A percentile compares a stretch with the other conserved stretches of the same genome.
These are phyloP conservation scores for Flaveria robusta DNA, from an alignment of 129 eudicot species.

Conservation along the genomic window DNA sequence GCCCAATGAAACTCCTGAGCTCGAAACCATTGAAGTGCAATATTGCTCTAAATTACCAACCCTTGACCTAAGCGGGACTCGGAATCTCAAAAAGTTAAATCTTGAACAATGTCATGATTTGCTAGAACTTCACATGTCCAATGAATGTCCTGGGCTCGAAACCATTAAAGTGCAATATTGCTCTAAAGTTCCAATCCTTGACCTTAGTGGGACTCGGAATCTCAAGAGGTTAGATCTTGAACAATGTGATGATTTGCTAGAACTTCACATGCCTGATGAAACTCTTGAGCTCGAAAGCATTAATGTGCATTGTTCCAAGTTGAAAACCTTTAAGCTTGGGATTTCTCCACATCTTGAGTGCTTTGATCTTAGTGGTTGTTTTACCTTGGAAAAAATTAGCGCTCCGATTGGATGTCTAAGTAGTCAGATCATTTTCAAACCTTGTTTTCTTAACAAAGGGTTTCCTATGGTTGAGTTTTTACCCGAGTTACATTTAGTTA, in stretches of 20 bases:
- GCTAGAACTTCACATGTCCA: no score
- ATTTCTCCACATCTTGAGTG: conserved; percentile 4
- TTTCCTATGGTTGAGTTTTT: background rate
- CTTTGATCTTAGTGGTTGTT: background rate
- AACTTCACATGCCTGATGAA: no score
- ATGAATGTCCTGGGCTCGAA: no score
- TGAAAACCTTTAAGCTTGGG: background rate
- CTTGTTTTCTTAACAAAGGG: background rate
- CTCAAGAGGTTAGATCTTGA: no score
- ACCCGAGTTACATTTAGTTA: background rate
- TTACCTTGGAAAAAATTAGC: background rate
- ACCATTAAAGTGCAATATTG: no score
- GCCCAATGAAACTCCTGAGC: background rate
- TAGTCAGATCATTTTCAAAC: background rate
- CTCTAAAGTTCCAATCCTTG: no score
- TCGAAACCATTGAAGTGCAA: background rate
- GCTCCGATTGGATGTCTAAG: background rate
- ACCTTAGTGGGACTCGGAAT: no score
- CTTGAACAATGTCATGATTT: no score
- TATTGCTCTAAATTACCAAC: background rate
- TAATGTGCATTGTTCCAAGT: no score
- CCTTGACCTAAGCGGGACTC: background rate
- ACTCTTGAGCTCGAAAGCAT: no score
- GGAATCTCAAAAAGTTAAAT: no score
- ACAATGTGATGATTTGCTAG: no score